Evolutionary conservation across 2,329 filamentous ascomycete species (phyloP), one percentile per base, ranked within the genome.

Genomic region (Cyanodermella asteris): DNA sequence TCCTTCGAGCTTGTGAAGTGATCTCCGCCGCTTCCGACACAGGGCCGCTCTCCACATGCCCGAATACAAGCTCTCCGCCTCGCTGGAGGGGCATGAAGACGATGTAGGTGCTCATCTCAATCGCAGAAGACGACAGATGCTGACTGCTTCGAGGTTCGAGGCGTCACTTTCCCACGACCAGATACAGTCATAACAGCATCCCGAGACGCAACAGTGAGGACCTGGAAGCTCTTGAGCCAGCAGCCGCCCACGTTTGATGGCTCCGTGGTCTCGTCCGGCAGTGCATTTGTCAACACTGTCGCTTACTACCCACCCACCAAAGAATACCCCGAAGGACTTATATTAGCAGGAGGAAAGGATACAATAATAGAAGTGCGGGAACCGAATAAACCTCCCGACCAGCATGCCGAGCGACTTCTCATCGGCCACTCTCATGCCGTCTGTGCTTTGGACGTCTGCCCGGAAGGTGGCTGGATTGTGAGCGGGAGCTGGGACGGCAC

Each of bases 401-500:
- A 81, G 35, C 73, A 84, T 48, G 77, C 84, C 6, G 77, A 91
- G 36, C 73, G 77, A 13, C 59, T 94, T 33, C 61, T 97, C 7
- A 56, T 91, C 25, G 84, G 87, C 8, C 87, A 97, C 44, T 61
- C 65, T 12, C 65, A 75, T 45, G 94, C 94, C 39, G 70, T 97
- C 22, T 93, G 84, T 45, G 64, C 82, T 6, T 52, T 97, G 22
- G 78, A 91, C 39, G 71, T 78, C 10, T 72, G 72, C 25, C 64
- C 72, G 1, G 63, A 70, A 30, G 73, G 72, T 2, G 64, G 55
- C 22, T 77, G 69, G 45, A 59, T 94, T 20, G 71, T 93, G 23
- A 94, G 84, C 35, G 87, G 84, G 16, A 77, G 82, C 39, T 97
- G 87, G 87, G 87, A 97, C 47, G 67, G 67, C 16, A 74, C 81